phyloP scores from a whole-genome alignment of 805 yeast genomes.

The Teunomyces gatunensis region DNA sequence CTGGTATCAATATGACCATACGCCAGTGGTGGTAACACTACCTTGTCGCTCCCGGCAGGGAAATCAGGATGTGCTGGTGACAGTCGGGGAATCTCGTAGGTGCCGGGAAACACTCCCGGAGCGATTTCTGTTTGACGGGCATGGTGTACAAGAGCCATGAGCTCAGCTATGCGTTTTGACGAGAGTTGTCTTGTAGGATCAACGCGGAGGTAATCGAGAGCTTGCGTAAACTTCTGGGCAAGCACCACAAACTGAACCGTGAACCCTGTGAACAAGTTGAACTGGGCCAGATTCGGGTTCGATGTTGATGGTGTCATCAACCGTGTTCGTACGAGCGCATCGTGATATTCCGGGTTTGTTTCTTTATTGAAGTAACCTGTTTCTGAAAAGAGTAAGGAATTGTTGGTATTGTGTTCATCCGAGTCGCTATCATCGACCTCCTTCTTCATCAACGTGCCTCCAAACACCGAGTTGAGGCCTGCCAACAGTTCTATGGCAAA shows the following conservation, averaged over 20 bases:
- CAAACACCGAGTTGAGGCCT: slow-evolving; percentile 15
- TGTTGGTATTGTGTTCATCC: neutral
- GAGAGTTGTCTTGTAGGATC: slow-evolving; percentile 16
- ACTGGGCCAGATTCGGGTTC: slow-evolving; percentile 12
- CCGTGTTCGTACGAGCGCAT: slow-evolving; percentile 27
- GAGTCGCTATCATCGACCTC: neutral
- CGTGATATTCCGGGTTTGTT: slow-evolving; percentile 29
- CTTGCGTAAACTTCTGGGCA: slow-evolving; percentile 23
- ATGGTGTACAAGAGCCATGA: slow-evolving; percentile 11
- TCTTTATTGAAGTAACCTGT: slow-evolving; percentile 29
- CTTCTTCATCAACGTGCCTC: slow-evolving; percentile 11
- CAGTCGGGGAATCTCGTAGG: slow-evolving; percentile 22
- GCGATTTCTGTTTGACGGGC: slow-evolving; percentile 23
- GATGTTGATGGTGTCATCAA: slow-evolving; percentile 16
- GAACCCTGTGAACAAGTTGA: slow-evolving; percentile 36
- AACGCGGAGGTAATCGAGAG: slow-evolving; percentile 21
- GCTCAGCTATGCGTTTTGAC: slow-evolving; percentile 12
- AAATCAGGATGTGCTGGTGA: slow-evolving; percentile 32
- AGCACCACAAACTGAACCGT: slow-evolving; percentile 24
- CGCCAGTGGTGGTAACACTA: slow-evolving; percentile 21
- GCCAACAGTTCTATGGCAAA: slow-evolving; percentile 25
- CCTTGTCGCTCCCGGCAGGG: slow-evolving; percentile 3
- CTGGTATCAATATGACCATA: slow-evolving; percentile 16
- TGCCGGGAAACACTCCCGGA: slow-evolving; percentile 18
- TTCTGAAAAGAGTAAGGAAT: slow-evolving; percentile 20